Conservation (phyloP, 2,329 filamentous ascomycete species). For the Pseudomassariella vexata region DNA sequence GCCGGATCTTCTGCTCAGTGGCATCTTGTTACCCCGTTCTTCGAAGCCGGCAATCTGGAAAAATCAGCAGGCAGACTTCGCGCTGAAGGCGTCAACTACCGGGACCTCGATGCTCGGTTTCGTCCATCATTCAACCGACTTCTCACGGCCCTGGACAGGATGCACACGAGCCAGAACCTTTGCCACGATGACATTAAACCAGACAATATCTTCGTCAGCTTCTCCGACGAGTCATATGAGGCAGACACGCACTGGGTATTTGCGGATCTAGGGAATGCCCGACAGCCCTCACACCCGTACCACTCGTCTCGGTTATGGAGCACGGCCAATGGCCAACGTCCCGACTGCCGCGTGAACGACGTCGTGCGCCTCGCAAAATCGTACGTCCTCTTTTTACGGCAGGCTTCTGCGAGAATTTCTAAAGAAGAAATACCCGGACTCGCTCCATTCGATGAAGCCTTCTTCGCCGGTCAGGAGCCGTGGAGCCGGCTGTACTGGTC, state of each 20-base stretch:
- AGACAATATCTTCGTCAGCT: slow-evolving; percentile 23
- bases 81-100: slow-evolving; percentile 13
- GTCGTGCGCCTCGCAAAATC: slow-evolving; percentile 22
- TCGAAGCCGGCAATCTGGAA: slow-evolving; percentile 18
- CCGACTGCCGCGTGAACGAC: slow-evolving; percentile 26
- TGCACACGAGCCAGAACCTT: slow-evolving; percentile 18
- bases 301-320: slow-evolving; percentile 24
- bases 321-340: slow-evolving; percentile 19
- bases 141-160: slow-evolving; percentile 16
- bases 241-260: slow-evolving; percentile 21
- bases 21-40: slow-evolving; percentile 23
- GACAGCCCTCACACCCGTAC: slow-evolving; percentile 22
- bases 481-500: not conserved
- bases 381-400: slow-evolving; percentile 23
- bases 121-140: slow-evolving; percentile 22
- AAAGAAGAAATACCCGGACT: not conserved
- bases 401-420: slow-evolving; percentile 10
- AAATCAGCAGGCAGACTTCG: too few relatives aligned
- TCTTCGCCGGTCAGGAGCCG: slow-evolving; percentile 9
- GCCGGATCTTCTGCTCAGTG: too few relatives aligned
- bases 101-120: slow-evolving; percentile 22
- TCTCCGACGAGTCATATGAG: not conserved
- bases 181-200: slow-evolving; percentile 28
- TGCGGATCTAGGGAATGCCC: slow-evolving; percentile 25
- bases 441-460: slow-evolving; percentile 19